A percentile compares a stretch with the other conserved stretches of the same genome.
Conservation (phyloP, 805 yeast species). For the Candida anglica region DNA sequence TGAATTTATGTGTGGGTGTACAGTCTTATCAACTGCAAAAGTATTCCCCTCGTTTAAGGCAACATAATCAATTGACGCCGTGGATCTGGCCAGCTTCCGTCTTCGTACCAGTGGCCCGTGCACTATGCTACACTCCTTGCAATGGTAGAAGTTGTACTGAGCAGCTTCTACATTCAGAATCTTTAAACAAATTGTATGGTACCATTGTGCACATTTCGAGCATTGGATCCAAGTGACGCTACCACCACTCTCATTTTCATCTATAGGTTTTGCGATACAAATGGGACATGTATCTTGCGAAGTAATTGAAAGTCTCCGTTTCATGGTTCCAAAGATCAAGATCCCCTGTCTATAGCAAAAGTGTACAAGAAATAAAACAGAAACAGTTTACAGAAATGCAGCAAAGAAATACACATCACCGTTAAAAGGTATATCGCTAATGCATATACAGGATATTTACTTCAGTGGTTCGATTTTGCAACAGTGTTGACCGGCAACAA, state of each 20-base stretch:
- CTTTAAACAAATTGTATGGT: constrained; percentile 47
- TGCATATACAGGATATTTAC: too few species aligned
- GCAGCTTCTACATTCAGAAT: constrained; percentile 32
- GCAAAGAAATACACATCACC: too few species aligned
- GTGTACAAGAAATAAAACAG: too few species aligned
- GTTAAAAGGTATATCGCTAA: too few species aligned
- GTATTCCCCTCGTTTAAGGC: constrained; percentile 74
- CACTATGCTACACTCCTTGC: constrained; percentile 40
- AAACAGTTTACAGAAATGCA: too few species aligned
- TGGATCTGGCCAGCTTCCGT: constrained; percentile 52
- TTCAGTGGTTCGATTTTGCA: too few species aligned
- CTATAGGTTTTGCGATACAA: constrained; percentile 11
- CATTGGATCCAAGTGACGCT: constrained; percentile 52
- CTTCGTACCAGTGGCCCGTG: constrained; percentile 49
- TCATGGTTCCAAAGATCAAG: too few species aligned
- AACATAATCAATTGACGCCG: constrained; percentile 63
- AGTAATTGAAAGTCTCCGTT: background rate
- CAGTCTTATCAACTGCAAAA: constrained; percentile 41
- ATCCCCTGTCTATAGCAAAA: too few species aligned
- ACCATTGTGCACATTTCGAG: constrained; percentile 52
- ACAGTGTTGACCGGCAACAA: too few species aligned
- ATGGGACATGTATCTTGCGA: constrained; percentile 17
- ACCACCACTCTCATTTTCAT: background rate
- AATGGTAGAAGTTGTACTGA: constrained; percentile 49
- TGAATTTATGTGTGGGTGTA: constrained; percentile 49